Evolutionary conservation across 1,284 basidiomycete genomes (phyloP).

Genomic region (Caloboletus firmus): DNA sequence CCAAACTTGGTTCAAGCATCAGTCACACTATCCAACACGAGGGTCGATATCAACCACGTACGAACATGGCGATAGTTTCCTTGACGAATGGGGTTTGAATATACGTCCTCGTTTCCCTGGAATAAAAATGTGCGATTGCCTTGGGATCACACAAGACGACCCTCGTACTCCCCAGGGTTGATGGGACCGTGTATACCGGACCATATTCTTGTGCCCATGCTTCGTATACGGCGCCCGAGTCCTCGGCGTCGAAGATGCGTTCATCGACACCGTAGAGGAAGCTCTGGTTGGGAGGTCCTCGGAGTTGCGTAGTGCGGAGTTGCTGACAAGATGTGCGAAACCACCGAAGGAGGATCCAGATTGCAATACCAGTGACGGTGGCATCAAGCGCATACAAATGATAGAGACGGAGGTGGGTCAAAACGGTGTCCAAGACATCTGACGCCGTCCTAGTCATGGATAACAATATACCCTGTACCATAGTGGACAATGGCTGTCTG

Average conservation of each 20-base stretch:
- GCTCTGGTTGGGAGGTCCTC: slow-evolving; percentile 14
- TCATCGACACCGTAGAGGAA: slow-evolving; percentile 15
- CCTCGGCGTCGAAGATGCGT: not conserved
- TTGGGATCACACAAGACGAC: slow-evolving; percentile 40
- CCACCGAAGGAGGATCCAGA: slow-evolving; percentile 1
- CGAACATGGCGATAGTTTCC: slow-evolving; percentile 43
- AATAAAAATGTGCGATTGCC: slow-evolving; percentile 29
- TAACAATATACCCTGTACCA: not conserved
- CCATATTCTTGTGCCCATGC: slow-evolving; percentile 12
- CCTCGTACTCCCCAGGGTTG: slow-evolving; percentile 39
- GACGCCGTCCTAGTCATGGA: not conserved
- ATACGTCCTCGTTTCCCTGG: slow-evolving; percentile 48
- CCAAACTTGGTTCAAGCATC: slow-evolving; percentile 1
- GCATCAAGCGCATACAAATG: not conserved
- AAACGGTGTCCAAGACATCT: not conserved
- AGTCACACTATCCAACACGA: too few species aligned
- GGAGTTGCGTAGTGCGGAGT: slow-evolving; percentile 15
- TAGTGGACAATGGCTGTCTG: not conserved
- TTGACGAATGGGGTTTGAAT: slow-evolving; percentile 39
- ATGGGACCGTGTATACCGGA: slow-evolving; percentile 32
- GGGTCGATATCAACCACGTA: slow-evolving; percentile 27
- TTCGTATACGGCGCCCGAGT: slow-evolving; percentile 16
- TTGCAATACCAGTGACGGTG: not conserved
- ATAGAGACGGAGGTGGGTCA: not conserved
- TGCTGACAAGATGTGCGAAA: not conserved